Conservation (phyloP, 257 asterid species). For the Gentiana straminea region DNA sequence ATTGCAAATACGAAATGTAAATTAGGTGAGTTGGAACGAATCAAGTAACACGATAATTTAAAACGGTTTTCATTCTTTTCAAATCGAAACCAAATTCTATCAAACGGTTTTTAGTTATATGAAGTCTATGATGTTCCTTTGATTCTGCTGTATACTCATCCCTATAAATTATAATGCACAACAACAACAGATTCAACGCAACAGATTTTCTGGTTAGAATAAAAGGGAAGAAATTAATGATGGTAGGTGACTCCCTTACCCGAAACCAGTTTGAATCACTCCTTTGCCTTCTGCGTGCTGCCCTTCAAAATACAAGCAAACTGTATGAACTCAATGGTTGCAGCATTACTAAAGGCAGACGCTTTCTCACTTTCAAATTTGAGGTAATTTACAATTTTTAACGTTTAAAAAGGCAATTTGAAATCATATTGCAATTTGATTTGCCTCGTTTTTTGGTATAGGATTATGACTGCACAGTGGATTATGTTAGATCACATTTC, state of each 20-base stretch:
- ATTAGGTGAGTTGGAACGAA: too few relatives aligned
- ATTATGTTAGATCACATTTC: constrained; percentile 84
- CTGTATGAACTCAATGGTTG: constrained; percentile 81
- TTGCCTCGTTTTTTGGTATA: constrained; percentile 15
- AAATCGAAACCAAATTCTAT: too few relatives aligned
- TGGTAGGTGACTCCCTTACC: constrained; percentile 97
- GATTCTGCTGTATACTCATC: too few relatives aligned
- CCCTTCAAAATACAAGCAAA: constrained; percentile 58
- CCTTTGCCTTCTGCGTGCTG: constrained; percentile 77
- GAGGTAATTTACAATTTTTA: constrained; percentile 34
- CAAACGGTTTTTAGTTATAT: too few relatives aligned
- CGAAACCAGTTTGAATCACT: constrained; percentile 95
- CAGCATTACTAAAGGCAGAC: constrained; percentile 90
- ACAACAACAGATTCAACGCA: constrained; percentile 53
- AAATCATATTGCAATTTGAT: too few relatives aligned
- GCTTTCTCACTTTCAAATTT: constrained; percentile 73
- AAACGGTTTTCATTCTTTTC: too few relatives aligned
- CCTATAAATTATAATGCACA: too few relatives aligned
- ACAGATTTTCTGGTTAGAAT: constrained; percentile 81
- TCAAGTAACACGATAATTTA: too few relatives aligned
- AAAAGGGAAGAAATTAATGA: constrained; percentile 80
- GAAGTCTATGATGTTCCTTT: too few relatives aligned
- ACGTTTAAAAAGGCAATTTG: too few relatives aligned
- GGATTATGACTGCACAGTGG: constrained; percentile 84
- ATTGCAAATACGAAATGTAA: too few relatives aligned